Conservation (phyloP, 129 eudicot species). For the Cynara cardunculus region DNA sequence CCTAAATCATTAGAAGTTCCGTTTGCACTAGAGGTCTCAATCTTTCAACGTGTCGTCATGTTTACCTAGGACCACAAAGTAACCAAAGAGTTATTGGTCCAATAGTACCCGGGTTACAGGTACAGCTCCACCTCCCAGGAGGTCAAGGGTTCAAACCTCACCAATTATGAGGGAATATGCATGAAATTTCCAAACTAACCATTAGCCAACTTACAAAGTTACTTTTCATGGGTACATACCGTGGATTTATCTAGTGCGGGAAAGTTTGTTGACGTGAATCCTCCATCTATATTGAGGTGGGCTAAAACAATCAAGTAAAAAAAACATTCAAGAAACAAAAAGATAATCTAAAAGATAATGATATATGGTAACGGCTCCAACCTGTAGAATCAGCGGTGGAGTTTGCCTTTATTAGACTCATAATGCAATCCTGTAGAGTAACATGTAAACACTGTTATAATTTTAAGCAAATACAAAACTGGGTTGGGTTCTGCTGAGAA, state of each 20-base stretch:
- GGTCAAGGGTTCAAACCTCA: neutral
- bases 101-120: neutral
- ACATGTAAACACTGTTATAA: neutral
- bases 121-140: neutral
- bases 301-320: slow-evolving; percentile 26
- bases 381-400: slow-evolving; percentile 55
- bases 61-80: neutral
- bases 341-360: neutral
- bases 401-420: slow-evolving; percentile 61
- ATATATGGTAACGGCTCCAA: slow-evolving; percentile 22
- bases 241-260: slow-evolving; percentile 54
- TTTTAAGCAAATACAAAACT: slow-evolving; percentile 3
- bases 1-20: neutral
- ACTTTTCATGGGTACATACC: slow-evolving; percentile 42
- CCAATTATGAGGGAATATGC: neutral
- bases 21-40: neutral
- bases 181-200: neutral
- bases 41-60: neutral
- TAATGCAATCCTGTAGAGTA: slow-evolving; percentile 64
- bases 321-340: slow-evolving; percentile 3
- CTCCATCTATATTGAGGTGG: slow-evolving; percentile 41
- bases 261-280: slow-evolving; percentile 22
- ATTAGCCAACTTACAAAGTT: neutral
- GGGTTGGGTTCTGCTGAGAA: too few species aligned
- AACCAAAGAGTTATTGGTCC: neutral